Conservation (phyloP, 345 rosid genomes). For the Leavenworthia alabamica region DNA sequence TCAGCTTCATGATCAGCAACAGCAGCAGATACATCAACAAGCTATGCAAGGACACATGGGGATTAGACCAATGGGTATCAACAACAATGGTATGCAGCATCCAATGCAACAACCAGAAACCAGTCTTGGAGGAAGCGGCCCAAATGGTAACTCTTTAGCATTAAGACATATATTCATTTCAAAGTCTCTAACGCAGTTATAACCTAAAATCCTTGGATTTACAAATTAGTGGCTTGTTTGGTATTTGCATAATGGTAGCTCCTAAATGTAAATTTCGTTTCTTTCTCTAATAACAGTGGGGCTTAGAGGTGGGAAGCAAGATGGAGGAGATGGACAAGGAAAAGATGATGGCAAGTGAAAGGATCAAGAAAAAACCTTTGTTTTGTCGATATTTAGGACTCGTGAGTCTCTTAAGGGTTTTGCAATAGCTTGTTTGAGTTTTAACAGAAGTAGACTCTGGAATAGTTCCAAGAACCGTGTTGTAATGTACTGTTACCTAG, state of each 20-base stretch:
- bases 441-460: constrained; percentile 12
- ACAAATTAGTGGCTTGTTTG: background rate
- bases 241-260: background rate
- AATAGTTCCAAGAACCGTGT: constrained; percentile 11
- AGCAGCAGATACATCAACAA: constrained; percentile 36
- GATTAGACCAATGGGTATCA: constrained; percentile 56
- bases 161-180: background rate
- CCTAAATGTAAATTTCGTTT: background rate
- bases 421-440: constrained; percentile 19
- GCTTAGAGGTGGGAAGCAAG: constrained; percentile 25
- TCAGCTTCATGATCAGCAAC: constrained; percentile 60
- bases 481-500: constrained; percentile 26
- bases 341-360: constrained; percentile 31
- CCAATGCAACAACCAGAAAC: constrained; percentile 46
- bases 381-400: constrained; percentile 27
- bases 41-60: constrained; percentile 82
- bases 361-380: constrained; percentile 6
- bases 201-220: background rate
- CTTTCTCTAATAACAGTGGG: constrained; percentile 7
- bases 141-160: constrained; percentile 11
- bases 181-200: background rate
- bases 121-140: constrained; percentile 38
- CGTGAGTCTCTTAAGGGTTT: background rate
- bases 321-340: constrained; percentile 30
- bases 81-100: constrained; percentile 39